Evolutionary conservation across 2,329 filamentous ascomycete genomes (phyloP).

Genomic region (Trichoderma brevicompactum): DNA sequence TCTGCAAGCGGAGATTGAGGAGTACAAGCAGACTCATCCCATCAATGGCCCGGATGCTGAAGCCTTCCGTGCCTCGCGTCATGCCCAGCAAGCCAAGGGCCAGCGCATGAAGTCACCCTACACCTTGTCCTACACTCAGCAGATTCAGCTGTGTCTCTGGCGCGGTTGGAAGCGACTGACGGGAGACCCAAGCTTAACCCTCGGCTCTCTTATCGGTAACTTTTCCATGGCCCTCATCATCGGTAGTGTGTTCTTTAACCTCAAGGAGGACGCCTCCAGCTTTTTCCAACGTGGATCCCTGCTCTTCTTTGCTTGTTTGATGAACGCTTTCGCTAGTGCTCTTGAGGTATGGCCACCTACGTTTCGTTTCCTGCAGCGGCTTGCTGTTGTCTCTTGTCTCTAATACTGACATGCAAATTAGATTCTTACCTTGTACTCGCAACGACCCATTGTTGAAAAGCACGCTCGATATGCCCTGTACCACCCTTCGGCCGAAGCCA

Average conservation of each 20-base stretch:
- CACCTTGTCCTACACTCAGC: constrained; percentile 76
- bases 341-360: constrained; percentile 61
- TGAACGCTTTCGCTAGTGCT: constrained; percentile 82
- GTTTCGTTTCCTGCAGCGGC: not conserved
- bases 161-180: constrained; percentile 77
- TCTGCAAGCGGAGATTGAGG: constrained; percentile 59
- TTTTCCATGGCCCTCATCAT: constrained; percentile 77
- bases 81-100: constrained; percentile 59
- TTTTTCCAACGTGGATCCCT: constrained; percentile 81
- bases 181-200: constrained; percentile 75
- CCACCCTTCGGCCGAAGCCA: constrained; percentile 86
- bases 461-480: constrained; percentile 86
- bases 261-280: constrained; percentile 65
- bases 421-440: constrained; percentile 83
- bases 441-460: constrained; percentile 91
- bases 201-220: constrained; percentile 73
- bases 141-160: constrained; percentile 78
- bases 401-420: constrained; percentile 37
- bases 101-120: constrained; percentile 76
- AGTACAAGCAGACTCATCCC: constrained; percentile 58
- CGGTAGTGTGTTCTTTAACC: constrained; percentile 78
- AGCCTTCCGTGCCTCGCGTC: constrained; percentile 59
- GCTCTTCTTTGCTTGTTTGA: constrained; percentile 84
- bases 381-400: not conserved
- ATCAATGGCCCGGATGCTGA: constrained; percentile 60